Evolutionary conservation across 345 rosid genomes (phyloP).

Genomic region (Salix suchowensis): DNA sequence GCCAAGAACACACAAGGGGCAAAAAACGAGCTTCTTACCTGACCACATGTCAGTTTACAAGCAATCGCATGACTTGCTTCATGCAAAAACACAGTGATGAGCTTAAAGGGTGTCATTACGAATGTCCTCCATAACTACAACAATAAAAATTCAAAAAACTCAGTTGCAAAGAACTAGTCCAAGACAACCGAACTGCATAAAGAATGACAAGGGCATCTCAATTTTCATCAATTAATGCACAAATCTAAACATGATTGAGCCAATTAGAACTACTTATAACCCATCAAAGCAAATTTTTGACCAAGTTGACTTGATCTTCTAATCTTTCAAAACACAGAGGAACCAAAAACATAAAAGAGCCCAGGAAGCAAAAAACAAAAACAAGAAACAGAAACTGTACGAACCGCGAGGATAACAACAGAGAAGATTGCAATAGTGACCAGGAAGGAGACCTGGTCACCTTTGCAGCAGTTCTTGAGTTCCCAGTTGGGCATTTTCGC

Average conservation of each 20-base stretch:
- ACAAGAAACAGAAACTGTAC: slow-evolving; percentile 11
- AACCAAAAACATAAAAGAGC: background rate
- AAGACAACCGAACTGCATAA: too few relatives aligned
- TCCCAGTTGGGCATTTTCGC: slow-evolving; percentile 66
- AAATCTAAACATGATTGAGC: background rate
- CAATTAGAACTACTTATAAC: background rate
- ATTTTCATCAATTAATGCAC: too few relatives aligned
- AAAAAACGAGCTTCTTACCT: slow-evolving; percentile 50
- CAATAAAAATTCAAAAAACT: background rate
- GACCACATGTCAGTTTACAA: slow-evolving; percentile 95
- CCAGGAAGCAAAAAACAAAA: too few relatives aligned
- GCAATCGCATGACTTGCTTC: slow-evolving; percentile 99
- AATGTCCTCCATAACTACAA: slow-evolving; percentile 90
- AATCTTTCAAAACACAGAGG: background rate
- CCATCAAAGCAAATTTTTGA: background rate
- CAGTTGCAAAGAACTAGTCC: background rate
- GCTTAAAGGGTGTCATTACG: slow-evolving; percentile 84
- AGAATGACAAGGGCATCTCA: too few relatives aligned
- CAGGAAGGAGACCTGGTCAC: slow-evolving; percentile 59
- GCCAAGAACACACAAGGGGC: background rate
- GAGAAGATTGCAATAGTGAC: slow-evolving; percentile 74
- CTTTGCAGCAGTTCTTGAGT: slow-evolving; percentile 71
- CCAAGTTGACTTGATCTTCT: background rate
- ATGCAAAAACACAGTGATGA: slow-evolving; percentile 87
- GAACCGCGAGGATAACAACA: slow-evolving; percentile 74